Conservation (phyloP, 148 eudicot species). For the Suaeda aralocaspica region DNA sequence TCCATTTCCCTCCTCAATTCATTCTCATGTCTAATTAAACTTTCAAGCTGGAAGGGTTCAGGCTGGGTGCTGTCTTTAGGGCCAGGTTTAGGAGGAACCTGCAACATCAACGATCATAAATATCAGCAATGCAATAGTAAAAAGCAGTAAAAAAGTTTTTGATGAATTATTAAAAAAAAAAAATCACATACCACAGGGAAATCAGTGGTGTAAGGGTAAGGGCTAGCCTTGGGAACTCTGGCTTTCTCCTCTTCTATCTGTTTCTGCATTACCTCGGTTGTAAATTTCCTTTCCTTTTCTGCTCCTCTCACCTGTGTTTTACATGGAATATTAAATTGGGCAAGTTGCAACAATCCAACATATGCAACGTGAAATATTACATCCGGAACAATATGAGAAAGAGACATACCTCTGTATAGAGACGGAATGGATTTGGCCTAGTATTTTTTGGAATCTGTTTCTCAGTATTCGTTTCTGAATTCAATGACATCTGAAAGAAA, state of each 20-base stretch:
- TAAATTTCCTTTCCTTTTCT: slow-evolving; percentile 64
- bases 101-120: background rate
- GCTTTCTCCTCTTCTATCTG: slow-evolving; percentile 77
- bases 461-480: slow-evolving; percentile 53
- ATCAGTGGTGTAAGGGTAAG: slow-evolving; percentile 92
- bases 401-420: slow-evolving; percentile 70
- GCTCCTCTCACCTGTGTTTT: slow-evolving; percentile 73
- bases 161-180: background rate
- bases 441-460: slow-evolving; percentile 66
- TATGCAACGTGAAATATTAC: slow-evolving; percentile 1
- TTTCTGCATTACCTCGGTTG: slow-evolving; percentile 61
- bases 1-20: slow-evolving; percentile 86
- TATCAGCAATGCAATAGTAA: background rate
- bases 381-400: background rate
- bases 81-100: slow-evolving; percentile 94
- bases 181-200: slow-evolving; percentile 87
- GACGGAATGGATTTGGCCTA: slow-evolving; percentile 73
- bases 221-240: slow-evolving; percentile 79
- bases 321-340: background rate
- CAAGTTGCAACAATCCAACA: background rate
- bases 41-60: slow-evolving; percentile 82
- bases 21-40: slow-evolving; percentile 79
- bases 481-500: slow-evolving; percentile 62
- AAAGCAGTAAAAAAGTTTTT: background rate
- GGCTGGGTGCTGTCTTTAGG: slow-evolving; percentile 79